These are phyloP conservation scores for Sedum album DNA, from an alignment of 164 flowering plant genomes.

Conservation along the genomic window DNA sequence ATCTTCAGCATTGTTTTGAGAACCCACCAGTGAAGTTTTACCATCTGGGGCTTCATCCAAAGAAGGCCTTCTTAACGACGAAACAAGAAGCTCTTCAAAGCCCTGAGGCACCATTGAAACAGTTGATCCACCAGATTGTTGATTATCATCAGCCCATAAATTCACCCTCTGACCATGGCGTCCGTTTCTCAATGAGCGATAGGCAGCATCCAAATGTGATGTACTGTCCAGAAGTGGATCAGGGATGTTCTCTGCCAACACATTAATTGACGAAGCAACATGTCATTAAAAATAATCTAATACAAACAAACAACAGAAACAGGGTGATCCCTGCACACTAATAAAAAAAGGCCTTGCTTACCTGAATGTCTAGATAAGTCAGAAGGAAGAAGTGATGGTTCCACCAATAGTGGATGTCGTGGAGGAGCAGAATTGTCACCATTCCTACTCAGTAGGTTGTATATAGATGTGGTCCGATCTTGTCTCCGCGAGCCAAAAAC, in stretches of 20 bases:
- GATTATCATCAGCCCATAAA: constrained; percentile 76
- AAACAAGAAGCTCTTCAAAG: constrained; percentile 79
- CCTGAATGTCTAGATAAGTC: constrained; percentile 54
- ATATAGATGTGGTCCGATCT: constrained; percentile 91
- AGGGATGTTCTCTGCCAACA: constrained; percentile 44
- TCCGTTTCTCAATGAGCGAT: constrained; percentile 81
- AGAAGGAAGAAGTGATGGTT: constrained; percentile 41
- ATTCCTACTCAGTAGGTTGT: constrained; percentile 80
- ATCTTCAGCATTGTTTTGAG: constrained; percentile 38
- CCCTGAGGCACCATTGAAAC: constrained; percentile 66
- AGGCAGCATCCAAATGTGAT: constrained; percentile 65
- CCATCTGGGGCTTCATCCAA: constrained; percentile 51
- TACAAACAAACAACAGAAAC: neutral
- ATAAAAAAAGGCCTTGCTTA: constrained; percentile 5
- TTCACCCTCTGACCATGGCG: constrained; percentile 85
- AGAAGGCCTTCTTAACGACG: constrained; percentile 72
- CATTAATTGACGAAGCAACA: neutral
- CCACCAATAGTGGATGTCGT: constrained; percentile 77
- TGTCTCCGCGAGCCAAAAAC: constrained; percentile 94
- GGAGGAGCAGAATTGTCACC: constrained; percentile 60
- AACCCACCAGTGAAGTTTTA: constrained; percentile 21
- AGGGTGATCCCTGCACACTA: neutral
- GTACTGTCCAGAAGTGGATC: constrained; percentile 40
- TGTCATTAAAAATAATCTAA: neutral
- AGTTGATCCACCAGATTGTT: constrained; percentile 60